phyloP scores from a whole-genome alignment of 768 basidiomycete species.

The Phallus indusiatus region DNA sequence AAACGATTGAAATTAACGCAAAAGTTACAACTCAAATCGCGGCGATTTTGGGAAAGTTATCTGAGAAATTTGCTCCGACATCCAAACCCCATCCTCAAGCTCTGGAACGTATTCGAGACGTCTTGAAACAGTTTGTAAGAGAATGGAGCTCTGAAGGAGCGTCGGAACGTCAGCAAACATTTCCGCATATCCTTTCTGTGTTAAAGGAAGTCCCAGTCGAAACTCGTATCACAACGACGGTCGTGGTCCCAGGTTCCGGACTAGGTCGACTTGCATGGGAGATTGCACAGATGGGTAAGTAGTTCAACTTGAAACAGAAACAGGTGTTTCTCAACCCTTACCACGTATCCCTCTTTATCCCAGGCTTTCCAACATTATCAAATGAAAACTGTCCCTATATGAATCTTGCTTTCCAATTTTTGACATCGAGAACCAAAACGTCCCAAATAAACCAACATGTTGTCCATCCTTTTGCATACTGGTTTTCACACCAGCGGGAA shows the following conservation, averaged over 20 bases:
- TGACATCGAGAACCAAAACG: slow-evolving; percentile 41
- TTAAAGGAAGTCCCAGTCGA: slow-evolving; percentile 22
- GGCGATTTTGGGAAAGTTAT: not conserved
- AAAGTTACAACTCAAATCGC: slow-evolving; percentile 31
- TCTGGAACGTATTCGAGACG: slow-evolving; percentile 42
- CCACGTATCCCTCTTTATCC: not conserved
- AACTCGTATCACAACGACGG: slow-evolving; percentile 26
- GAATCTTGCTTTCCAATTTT: slow-evolving; percentile 49
- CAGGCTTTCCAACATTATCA: slow-evolving; percentile 45
- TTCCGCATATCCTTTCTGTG: slow-evolving; percentile 45
- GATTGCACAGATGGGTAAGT: slow-evolving; percentile 47
- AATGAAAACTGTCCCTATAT: slow-evolving; percentile 60
- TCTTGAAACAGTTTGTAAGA: slow-evolving; percentile 59
- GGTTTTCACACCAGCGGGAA: slow-evolving; percentile 60
- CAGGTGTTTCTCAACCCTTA: not conserved
- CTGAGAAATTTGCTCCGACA: not conserved
- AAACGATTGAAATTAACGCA: slow-evolving; percentile 19
- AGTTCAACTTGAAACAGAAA: not conserved
- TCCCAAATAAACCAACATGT: slow-evolving; percentile 34
- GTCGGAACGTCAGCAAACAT: slow-evolving; percentile 44
- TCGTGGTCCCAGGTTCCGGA: slow-evolving; percentile 58
- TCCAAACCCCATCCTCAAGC: slow-evolving; percentile 13
- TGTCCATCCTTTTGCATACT: slow-evolving; percentile 53
- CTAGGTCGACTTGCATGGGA: slow-evolving; percentile 63
- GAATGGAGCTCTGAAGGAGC: slow-evolving; percentile 60